Evolutionary conservation across 306 rosid species (phyloP), one percentile per base, ranked within the genome.

Genomic region (Lathyrus tuberosus): DNA sequence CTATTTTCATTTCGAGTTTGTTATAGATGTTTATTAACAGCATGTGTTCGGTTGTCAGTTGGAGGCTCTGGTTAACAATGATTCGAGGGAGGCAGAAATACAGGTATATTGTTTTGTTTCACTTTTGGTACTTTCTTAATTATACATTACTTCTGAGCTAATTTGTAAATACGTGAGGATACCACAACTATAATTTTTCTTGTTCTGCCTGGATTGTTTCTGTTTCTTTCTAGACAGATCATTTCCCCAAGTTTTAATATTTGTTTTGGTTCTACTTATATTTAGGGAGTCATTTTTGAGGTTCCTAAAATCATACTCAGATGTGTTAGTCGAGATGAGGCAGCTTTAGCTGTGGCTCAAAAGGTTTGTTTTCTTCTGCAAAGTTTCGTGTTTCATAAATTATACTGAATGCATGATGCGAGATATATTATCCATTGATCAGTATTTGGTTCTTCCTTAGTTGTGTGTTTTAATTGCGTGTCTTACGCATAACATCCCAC

Each of bases 281-380:
- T 71, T 15, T 67, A 95, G 99, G 96, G 88, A 47, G 86, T 83
- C 67, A 81, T 91, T 75, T 77, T 88, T 31, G 99, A 95, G 83
- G 96, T 95, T 79, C 92, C 99, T 71, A 97, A 91, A 65, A 91
- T 95, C 81, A 86, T 95, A 73, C 84, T 91, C 65, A 86, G 86
- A 79, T 95, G 97, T 47, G 82, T 89, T 47, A 89, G 99, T 79
- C 91, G 97, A 67, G 99, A 95, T 74, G 99, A 95, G 84, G 99
- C 99, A 62, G 99, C 99, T 49, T 81, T 95, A 81, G 99, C 99
- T 73, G 96, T 95, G 76, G 96, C 99, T 65, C 97, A 95, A 75
- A 95, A 91, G 99, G 99, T 95, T 69, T 10, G 44, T 30, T 60
- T 5, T 56, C 17, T 70, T 74, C 30, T 60, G 3, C 42, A 7